Evolutionary conservation across 495 filamentous ascomycete genomes (phyloP).

Genomic region (Neurospora hispaniola): DNA sequence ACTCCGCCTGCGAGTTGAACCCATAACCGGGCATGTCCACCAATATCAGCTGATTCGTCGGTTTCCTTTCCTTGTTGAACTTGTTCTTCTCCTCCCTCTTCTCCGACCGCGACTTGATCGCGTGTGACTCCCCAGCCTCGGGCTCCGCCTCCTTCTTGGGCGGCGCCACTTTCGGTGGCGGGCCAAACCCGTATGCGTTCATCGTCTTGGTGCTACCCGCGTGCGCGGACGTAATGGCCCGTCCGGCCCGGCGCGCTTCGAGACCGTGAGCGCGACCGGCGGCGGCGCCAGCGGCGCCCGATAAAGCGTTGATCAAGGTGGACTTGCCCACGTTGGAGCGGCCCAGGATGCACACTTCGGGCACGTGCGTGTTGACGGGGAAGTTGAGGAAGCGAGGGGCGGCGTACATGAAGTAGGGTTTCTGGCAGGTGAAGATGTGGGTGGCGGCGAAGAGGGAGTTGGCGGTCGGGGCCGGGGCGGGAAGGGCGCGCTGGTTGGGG

Average conservation of each 20-base stretch:
- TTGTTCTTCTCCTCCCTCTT: slow-evolving; percentile 12
- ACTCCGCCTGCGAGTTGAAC: slow-evolving; percentile 58
- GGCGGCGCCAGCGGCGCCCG: slow-evolving; percentile 32
- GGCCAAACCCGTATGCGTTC: slow-evolving; percentile 74
- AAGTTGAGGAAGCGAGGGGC: slow-evolving; percentile 62
- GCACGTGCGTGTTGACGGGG: slow-evolving; percentile 39
- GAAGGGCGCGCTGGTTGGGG: slow-evolving; percentile 16
- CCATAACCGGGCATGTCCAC: slow-evolving; percentile 97
- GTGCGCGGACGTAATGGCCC: slow-evolving; percentile 57
- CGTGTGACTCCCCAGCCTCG: not conserved
- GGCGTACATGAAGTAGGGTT: slow-evolving; percentile 58
- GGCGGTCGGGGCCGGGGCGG: slow-evolving; percentile 4
- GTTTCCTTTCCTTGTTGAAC: slow-evolving; percentile 35
- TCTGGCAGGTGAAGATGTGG: slow-evolving; percentile 50
- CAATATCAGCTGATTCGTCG: slow-evolving; percentile 49
- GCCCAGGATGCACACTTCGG: slow-evolving; percentile 54
- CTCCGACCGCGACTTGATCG: not conserved
- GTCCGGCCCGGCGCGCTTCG: slow-evolving; percentile 7
- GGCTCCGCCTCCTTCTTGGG: slow-evolving; percentile 9
- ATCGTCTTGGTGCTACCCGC: slow-evolving; percentile 73
- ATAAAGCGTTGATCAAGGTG: slow-evolving; percentile 72
- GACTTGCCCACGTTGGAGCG: slow-evolving; percentile 91
- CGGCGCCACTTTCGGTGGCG: slow-evolving; percentile 11
- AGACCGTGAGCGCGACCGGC: slow-evolving; percentile 16
- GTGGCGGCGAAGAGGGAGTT: slow-evolving; percentile 29